phyloP scores from a whole-genome alignment of 352 stramenopile genomes.

The Pythium aquatile region DNA sequence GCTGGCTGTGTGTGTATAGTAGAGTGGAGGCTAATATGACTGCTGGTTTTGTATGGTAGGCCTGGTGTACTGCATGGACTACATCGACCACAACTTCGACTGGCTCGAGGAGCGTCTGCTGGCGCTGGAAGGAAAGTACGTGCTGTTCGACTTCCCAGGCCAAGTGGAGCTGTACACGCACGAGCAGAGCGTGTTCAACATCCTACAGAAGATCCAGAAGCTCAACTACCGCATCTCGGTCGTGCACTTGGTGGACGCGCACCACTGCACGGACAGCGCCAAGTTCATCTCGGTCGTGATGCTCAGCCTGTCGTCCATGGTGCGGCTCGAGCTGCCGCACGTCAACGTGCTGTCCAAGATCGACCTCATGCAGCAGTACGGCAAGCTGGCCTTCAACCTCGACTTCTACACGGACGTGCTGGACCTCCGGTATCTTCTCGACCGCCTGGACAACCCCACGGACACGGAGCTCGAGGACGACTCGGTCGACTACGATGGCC shows the following conservation, averaged over 20 bases:
- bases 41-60: constrained; percentile 29
- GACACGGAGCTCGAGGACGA: constrained; percentile 30
- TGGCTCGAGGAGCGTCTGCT: constrained; percentile 96
- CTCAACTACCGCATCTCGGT: constrained; percentile 83
- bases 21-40: background rate
- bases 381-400: constrained; percentile 85
- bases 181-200: constrained; percentile 94
- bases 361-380: constrained; percentile 95
- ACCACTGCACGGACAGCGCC: constrained; percentile 91
- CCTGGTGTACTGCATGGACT: constrained; percentile 99
- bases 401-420: constrained; percentile 89
- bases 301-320: constrained; percentile 97
- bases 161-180: constrained; percentile 99
- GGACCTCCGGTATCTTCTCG: constrained; percentile 79
- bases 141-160: constrained; percentile 98
- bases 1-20: background rate
- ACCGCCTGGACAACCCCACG: constrained; percentile 65
- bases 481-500: constrained; percentile 34
- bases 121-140: constrained; percentile 90
- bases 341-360: constrained; percentile 99
- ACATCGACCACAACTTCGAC: constrained; percentile 97
- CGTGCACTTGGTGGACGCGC: constrained; percentile 95
- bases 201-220: constrained; percentile 94
- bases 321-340: constrained; percentile 95
- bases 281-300: constrained; percentile 98